Conservation (phyloP, 192 early-diverging fungal genomes). For the Coemansia sp. region DNA sequence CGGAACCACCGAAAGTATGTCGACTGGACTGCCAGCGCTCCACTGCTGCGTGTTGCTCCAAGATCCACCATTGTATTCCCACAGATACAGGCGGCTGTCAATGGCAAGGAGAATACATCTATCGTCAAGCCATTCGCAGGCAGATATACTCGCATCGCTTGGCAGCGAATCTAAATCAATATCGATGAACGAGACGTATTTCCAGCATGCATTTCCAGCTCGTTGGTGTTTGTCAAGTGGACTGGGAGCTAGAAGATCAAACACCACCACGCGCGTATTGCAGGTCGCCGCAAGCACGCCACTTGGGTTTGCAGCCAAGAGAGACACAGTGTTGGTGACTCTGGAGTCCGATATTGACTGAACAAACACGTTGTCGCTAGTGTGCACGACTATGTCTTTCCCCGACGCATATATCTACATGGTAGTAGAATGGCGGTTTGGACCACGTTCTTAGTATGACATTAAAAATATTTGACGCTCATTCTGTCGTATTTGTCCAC, state of each 20-base stretch:
- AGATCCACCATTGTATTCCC: conserved; percentile 3
- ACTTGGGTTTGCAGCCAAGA: conserved; percentile 8
- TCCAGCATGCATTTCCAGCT: conserved; percentile 15
- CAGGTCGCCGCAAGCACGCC: conserved; percentile 30
- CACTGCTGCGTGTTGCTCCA: conserved; percentile 17
- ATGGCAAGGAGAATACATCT: conserved; percentile 12
- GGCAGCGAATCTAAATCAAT: neutral
- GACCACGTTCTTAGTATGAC: too few species aligned
- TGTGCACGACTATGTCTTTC: conserved; percentile 38
- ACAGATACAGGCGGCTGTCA: conserved; percentile 14
- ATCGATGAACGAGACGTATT: conserved; percentile 7
- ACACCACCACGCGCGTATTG: conserved; percentile 9
- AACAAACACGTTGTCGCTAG: conserved; percentile 17
- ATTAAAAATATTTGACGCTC: too few species aligned
- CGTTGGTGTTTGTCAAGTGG: neutral
- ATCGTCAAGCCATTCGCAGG: conserved; percentile 28
- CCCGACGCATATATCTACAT: conserved; percentile 48
- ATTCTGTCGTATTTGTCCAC: too few species aligned
- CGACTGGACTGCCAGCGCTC: conserved; percentile 12
- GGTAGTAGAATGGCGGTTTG: neutral
- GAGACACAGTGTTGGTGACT: conserved; percentile 16
- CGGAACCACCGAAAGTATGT: conserved; percentile 14
- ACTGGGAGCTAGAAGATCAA: conserved; percentile 9
- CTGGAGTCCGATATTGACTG: conserved; percentile 24
- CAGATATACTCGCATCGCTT: neutral